These are phyloP conservation scores for Neopestalotiopsis sp. DNA, from an alignment of 2,329 filamentous ascomycete genomes.

Conservation along the genomic window DNA sequence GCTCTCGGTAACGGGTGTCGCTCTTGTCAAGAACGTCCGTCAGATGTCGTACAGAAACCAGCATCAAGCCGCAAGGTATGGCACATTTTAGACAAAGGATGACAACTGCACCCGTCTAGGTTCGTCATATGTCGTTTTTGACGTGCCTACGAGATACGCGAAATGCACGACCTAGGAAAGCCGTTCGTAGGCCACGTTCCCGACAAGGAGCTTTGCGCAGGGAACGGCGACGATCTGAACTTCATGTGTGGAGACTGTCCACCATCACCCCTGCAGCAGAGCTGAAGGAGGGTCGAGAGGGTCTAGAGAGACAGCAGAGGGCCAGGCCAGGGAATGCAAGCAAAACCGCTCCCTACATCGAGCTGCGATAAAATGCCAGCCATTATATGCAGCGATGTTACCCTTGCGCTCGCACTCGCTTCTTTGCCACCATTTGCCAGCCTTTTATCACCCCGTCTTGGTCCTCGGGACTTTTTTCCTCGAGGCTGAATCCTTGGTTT, in stretches of 20 bases:
- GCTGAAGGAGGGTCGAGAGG: conserved; percentile 1
- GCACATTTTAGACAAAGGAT: not conserved
- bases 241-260: conserved; percentile 1
- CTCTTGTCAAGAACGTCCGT: not conserved
- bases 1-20: not conserved
- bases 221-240: conserved; percentile 8
- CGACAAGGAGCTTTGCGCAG: conserved; percentile 8
- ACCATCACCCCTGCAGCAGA: not conserved
- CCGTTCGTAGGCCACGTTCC: not conserved
- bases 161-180: not conserved
- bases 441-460: conserved; percentile 1
- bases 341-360: not conserved
- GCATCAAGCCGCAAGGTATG: not conserved
- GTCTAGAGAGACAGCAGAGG: not conserved
- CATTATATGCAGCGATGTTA: not conserved
- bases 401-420: no score
- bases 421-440: not conserved
- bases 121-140: not conserved
- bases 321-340: not conserved
- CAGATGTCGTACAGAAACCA: not conserved
- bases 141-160: not conserved
- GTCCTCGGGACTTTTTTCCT: not conserved
- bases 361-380: not conserved
- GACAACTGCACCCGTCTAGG: not conserved
- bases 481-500: not conserved